Percentiles rank a stretch among this genome's conserved stretches.
These are phyloP conservation scores for Fusarium virguliforme DNA, from an alignment of 2,329 filamentous ascomycete genomes.

Conservation along the genomic window DNA sequence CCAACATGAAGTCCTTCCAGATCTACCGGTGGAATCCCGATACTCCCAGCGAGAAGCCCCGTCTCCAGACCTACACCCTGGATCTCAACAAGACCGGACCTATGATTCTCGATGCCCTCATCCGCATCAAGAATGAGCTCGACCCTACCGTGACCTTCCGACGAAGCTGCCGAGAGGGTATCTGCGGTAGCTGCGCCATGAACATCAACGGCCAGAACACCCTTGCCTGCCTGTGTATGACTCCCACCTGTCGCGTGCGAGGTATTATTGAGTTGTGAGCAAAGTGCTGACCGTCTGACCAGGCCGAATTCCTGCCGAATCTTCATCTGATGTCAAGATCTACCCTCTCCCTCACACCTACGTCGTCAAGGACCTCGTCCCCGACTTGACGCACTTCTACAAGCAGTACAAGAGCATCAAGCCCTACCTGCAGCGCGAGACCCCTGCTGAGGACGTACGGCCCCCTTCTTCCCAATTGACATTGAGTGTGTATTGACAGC, in stretches of 20 bases:
- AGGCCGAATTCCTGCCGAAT: conserved; percentile 95
- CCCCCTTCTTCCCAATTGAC: conserved; percentile 9
- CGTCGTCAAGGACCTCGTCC: conserved; percentile 98
- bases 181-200: conserved; percentile 99
- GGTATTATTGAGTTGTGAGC: conserved; percentile 39
- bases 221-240: conserved; percentile 91
- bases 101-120: conserved; percentile 97
- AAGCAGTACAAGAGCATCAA: conserved; percentile 99
- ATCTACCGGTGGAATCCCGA: conserved; percentile 99
- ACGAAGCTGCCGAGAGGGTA: conserved; percentile 96
- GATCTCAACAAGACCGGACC: conserved; percentile 99
- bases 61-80: conserved; percentile 94
- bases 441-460: conserved; percentile 83
- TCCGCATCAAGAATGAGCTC: conserved; percentile 99
- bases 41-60: conserved; percentile 90
- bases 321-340: conserved; percentile 87
- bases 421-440: conserved; percentile 95
- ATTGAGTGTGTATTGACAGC: conserved; percentile 24
- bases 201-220: conserved; percentile 99
- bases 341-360: conserved; percentile 99
- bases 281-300: conserved; percentile 40
- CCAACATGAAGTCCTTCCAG: conserved; percentile 92
- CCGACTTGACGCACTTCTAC: conserved; percentile 98
- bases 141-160: conserved; percentile 98
- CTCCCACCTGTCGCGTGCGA: conserved; percentile 47